Percentiles rank a stretch among this genome's conserved stretches.
Conservation (phyloP, 768 basidiomycete species). For the Pleurotus salmoneostramineus region DNA sequence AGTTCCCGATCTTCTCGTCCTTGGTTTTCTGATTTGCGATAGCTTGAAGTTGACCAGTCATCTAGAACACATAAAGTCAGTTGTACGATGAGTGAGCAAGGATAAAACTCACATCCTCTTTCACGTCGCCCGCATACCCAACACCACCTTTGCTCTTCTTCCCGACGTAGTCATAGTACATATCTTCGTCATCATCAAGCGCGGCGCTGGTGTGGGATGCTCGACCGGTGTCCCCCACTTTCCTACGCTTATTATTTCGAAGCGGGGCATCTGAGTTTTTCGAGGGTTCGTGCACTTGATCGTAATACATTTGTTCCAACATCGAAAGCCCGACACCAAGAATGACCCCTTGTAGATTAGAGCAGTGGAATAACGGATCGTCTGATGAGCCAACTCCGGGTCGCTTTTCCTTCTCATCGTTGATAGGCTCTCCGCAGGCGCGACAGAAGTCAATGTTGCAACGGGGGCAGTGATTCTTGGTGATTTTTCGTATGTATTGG, state of each 20-base stretch:
- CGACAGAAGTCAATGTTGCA: conserved; percentile 65
- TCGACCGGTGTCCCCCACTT: conserved; percentile 24
- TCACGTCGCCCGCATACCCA: conserved; percentile 81
- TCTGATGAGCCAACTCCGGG: conserved; percentile 40
- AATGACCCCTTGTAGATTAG: conserved; percentile 85
- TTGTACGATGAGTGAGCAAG: not conserved
- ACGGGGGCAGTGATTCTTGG: conserved; percentile 57
- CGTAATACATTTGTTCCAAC: conserved; percentile 71
- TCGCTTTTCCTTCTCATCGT: conserved; percentile 38
- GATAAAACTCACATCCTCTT: conserved; percentile 72
- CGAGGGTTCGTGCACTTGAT: conserved; percentile 38
- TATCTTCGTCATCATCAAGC: conserved; percentile 50
- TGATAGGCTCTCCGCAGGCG: conserved; percentile 70
- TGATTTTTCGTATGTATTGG: conserved; percentile 51
- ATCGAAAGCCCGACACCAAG: conserved; percentile 88
- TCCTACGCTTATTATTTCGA: conserved; percentile 42
- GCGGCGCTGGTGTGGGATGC: conserved; percentile 16
- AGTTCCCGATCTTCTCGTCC: conserved; percentile 67
- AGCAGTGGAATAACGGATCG: conserved; percentile 79
- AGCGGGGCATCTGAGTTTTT: conserved; percentile 29
- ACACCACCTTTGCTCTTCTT: conserved; percentile 76
- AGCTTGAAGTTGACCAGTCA: conserved; percentile 77
- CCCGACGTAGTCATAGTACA: conserved; percentile 39
- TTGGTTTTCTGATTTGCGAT: conserved; percentile 65
- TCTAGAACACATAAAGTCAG: conserved; percentile 36